Percentiles rank a stretch among this genome's conserved stretches.
phyloP scores from a whole-genome alignment of 805 yeast genomes.

The Wickerhamiella azyma region DNA sequence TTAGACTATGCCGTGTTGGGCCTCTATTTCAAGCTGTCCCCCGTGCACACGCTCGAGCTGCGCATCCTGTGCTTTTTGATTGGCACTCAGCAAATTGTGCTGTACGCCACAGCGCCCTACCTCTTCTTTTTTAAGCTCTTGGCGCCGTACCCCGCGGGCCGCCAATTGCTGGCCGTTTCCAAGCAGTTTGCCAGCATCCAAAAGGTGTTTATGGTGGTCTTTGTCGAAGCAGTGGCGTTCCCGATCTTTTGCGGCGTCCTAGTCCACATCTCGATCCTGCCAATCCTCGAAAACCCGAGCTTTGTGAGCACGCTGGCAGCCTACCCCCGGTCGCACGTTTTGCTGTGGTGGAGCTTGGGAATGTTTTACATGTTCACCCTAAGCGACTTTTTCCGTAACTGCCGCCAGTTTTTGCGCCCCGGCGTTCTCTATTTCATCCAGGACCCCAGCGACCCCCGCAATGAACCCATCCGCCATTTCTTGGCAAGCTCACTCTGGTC shows the following conservation, averaged over 20 bases:
- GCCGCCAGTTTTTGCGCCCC: conserved; percentile 61
- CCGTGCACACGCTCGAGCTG: background rate
- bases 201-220: conserved; percentile 63
- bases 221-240: conserved; percentile 68
- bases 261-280: conserved; percentile 54
- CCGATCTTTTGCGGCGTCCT: conserved; percentile 78
- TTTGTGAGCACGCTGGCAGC: conserved; percentile 8
- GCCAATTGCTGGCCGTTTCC: conserved; percentile 16
- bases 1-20: background rate
- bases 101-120: background rate
- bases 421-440: conserved; percentile 87
- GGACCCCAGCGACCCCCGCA: conserved; percentile 88
- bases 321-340: conserved; percentile 6
- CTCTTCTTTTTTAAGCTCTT: background rate
- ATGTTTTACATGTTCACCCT: conserved; percentile 77
- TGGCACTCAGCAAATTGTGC: background rate
- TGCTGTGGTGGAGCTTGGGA: conserved; percentile 54
- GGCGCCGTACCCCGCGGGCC: background rate
- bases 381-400: conserved; percentile 78
- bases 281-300: conserved; percentile 30
- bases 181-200: conserved; percentile 32
- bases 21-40: background rate
- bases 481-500: conserved; percentile 57
- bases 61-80: background rate
- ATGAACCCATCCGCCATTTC: conserved; percentile 76